phyloP scores from a whole-genome alignment of 768 basidiomycete species.

The Gelatoporia subvermispora region DNA sequence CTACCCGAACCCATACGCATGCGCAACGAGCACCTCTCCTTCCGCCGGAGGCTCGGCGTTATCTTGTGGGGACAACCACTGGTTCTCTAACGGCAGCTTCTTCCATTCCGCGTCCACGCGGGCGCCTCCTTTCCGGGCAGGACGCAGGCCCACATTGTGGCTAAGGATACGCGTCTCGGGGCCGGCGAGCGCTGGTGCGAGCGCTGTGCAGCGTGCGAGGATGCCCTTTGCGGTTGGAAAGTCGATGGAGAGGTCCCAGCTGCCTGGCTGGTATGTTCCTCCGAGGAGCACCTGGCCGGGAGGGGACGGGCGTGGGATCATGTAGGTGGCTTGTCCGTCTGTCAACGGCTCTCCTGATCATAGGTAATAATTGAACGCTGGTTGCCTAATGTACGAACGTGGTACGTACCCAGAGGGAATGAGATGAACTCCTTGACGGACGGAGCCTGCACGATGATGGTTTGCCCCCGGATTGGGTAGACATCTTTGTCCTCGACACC shows the following conservation, averaged over 20 bases:
- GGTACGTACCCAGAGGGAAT: constrained; percentile 21
- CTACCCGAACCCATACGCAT: constrained; percentile 61
- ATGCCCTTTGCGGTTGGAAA: constrained; percentile 39
- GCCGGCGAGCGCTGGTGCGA: constrained; percentile 32
- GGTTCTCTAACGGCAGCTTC: constrained; percentile 28
- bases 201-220: constrained; percentile 37
- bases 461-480: constrained; percentile 81
- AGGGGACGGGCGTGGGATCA: constrained; percentile 55
- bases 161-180: constrained; percentile 38
- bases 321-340: constrained; percentile 39
- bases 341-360: neutral
- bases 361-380: neutral
- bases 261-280: constrained; percentile 47
- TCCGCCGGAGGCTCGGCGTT: constrained; percentile 16
- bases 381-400: neutral
- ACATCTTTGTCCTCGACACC: constrained; percentile 77
- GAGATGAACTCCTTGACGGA: constrained; percentile 41
- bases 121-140: constrained; percentile 50
- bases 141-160: constrained; percentile 58
- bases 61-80: constrained; percentile 14
- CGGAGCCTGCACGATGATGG: constrained; percentile 69
- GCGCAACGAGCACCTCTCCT: constrained; percentile 36
- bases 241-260: constrained; percentile 48
- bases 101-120: constrained; percentile 48
- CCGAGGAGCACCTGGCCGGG: constrained; percentile 48